A percentile compares a stretch with the other conserved stretches of the same genome.
These are phyloP conservation scores for Colletotrichum sp. DNA, from an alignment of 2,329 filamentous ascomycete species.

Conservation along the genomic window DNA sequence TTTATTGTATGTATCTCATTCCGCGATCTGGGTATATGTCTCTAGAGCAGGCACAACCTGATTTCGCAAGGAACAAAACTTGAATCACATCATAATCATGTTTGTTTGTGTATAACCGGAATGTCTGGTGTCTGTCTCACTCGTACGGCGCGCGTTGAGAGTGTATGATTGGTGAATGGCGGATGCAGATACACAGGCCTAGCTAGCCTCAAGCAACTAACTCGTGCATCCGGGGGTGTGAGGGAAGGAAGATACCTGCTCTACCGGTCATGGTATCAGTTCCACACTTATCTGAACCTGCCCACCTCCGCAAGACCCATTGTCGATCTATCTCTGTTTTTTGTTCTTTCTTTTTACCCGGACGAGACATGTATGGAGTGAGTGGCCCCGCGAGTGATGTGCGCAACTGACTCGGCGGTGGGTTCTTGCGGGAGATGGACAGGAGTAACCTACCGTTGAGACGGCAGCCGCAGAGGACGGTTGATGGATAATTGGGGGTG, in stretches of 20 bases:
- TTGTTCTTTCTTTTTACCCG: background rate
- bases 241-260: background rate
- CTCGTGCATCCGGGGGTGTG: background rate
- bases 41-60: background rate
- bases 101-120: background rate
- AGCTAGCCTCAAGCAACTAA: background rate
- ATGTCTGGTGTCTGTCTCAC: background rate
- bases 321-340: background rate
- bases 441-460: background rate
- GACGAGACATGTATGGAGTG: background rate
- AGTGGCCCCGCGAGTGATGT: background rate
- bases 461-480: background rate
- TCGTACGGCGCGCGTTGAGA: background rate
- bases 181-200: background rate
- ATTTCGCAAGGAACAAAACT: background rate
- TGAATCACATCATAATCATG: background rate
- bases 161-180: background rate
- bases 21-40: background rate
- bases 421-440: conserved; percentile 12
- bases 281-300: background rate
- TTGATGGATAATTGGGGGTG: background rate
- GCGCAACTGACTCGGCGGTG: background rate
- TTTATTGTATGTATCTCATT: background rate
- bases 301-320: background rate
- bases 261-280: background rate